Evolutionary conservation across 768 basidiomycete genomes (phyloP), one percentile per base, ranked within the genome.

Genomic region (Boletus fagicola): DNA sequence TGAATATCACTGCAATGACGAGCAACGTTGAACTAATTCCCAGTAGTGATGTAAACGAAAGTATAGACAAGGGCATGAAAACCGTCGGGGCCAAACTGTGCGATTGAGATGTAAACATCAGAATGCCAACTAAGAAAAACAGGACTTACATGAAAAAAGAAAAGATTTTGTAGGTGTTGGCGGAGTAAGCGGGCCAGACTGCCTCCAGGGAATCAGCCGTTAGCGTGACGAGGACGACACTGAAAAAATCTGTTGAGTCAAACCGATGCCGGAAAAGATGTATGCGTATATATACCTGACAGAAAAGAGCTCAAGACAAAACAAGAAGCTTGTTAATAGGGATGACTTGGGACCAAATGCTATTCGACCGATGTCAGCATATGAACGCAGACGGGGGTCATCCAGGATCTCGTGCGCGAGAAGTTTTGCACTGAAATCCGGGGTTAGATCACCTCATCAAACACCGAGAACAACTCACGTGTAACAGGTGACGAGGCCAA

Each of bases 41-140:
- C 39, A 97, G 69, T 36, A 97, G 80, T 6, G 95, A 98, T 1
- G 94, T 87, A 66, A 92, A 88, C 1, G 94, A 94, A 13, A 98
- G 81, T 31, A 94, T 76, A 5, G 88, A 88, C 2, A 98, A 77
- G 0, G 95, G 94, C 46, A 98, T 75, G 65, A 95, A 89, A 15
- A 92, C 82, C 0, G 88, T 91, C 3, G 95, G 95, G 24, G 90
- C 81, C 55, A 97, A 73, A 54, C 92, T 94, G 64, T 4, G 39
- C 51, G n/a, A 52, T 51, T 56, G 51, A 42, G 33, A 46, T 46
- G 39, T 62, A 35, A 58, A 26, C 9, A 18, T 40, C 33, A 31
- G 26, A 20, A 51, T 40, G 8, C 26, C 49, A 28, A 39, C 20
- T 24, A 49, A 33, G 26, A n/a, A 36, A 49, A 51, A 31, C 6